A percentile compares a stretch with the other conserved stretches of the same genome.
phyloP scores from a whole-genome alignment of 192 early-diverging fungal genomes.

The Rhizophagus prolifer region DNA sequence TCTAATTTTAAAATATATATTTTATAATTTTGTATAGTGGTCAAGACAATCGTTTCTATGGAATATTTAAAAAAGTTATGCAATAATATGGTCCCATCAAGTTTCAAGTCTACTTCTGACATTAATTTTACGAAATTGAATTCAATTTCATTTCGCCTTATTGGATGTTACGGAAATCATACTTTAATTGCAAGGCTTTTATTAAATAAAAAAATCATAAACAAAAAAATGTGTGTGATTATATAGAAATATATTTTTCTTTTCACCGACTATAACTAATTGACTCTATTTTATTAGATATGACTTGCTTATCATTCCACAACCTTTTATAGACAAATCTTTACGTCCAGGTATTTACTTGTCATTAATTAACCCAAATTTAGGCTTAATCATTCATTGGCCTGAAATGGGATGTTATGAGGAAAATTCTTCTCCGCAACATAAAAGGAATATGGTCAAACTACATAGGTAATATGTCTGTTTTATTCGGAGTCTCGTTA shows the following conservation, averaged over 20 bases:
- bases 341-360: conserved; percentile 6
- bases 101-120: conserved; percentile 20
- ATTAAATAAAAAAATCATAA: conserved; percentile 3
- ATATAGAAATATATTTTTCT: too few relatives aligned
- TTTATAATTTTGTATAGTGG: background rate
- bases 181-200: conserved; percentile 23
- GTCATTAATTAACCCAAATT: background rate
- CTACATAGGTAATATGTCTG: conserved; percentile 16
- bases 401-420: conserved; percentile 28
- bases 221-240: background rate
- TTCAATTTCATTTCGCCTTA: background rate
- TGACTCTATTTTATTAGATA: background rate
- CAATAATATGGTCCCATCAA: conserved; percentile 12
- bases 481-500: background rate
- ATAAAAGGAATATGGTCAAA: conserved; percentile 30
- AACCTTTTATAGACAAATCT: background rate
- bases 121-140: conserved; percentile 19
- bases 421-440: conserved; percentile 1
- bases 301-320: background rate
- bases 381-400: conserved; percentile 29
- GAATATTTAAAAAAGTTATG: conserved; percentile 8
- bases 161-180: conserved; percentile 29
- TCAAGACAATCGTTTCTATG: conserved; percentile 17
- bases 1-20: background rate
- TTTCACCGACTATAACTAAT: background rate